A percentile compares a stretch with the other conserved stretches of the same genome.
These are phyloP conservation scores for Chamaecyparis obtusa DNA, from an alignment of 75 land plant genomes.

Conservation along the genomic window DNA sequence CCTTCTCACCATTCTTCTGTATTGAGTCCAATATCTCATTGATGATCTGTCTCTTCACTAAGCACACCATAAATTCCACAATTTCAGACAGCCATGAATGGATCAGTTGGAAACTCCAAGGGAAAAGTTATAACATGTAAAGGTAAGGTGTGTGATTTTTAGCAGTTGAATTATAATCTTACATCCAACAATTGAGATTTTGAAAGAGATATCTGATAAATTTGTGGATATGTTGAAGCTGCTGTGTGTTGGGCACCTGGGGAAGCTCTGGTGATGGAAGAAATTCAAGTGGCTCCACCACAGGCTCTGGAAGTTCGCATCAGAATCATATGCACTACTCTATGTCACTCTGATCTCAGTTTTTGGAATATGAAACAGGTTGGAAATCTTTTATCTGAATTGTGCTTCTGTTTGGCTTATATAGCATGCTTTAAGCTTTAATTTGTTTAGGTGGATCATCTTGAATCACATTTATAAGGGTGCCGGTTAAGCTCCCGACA, in stretches of 20 bases:
- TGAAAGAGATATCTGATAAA: neutral
- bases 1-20: no score
- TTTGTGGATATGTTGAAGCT: neutral
- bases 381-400: neutral
- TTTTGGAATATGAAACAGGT: conserved; percentile 14
- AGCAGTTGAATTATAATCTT: neutral
- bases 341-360: conserved; percentile 22
- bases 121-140: neutral
- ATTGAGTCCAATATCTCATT: no score
- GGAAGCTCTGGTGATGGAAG: conserved; percentile 27
- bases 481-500: no score
- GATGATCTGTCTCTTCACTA: neutral
- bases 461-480: no score
- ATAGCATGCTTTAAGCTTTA: no score
- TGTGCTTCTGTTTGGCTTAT: neutral
- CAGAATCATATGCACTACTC: conserved; percentile 16
- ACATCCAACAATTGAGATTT: neutral
- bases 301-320: conserved; percentile 34
- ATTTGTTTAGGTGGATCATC: no score
- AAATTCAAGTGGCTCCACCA: conserved; percentile 31
- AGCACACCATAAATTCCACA: neutral
- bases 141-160: neutral
- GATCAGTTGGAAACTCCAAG: neutral
- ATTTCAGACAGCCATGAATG: neutral
- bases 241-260: conserved; percentile 28